Evolutionary conservation across 331 rosid species (phyloP).

Genomic region (Acacia concinna): DNA sequence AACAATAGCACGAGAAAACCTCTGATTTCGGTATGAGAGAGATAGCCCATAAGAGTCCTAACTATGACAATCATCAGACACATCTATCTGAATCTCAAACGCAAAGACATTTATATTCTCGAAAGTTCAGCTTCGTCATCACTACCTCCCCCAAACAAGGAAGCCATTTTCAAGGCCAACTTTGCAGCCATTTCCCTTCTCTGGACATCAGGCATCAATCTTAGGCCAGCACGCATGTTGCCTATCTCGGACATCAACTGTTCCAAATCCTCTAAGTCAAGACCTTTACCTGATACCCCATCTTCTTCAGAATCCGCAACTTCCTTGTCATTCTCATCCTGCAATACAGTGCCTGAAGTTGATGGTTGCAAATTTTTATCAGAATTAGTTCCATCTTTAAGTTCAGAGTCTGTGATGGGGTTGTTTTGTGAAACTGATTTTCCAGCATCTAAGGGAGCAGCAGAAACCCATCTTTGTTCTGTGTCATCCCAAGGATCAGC

Average conservation of each 20-base stretch:
- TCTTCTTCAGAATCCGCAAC: constrained; percentile 39
- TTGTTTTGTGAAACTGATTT: constrained; percentile 37
- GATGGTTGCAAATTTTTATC: constrained; percentile 36
- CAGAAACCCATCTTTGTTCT: constrained; percentile 63
- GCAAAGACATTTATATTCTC: neutral
- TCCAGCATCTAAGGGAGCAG: constrained; percentile 45
- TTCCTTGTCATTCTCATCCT: constrained; percentile 34
- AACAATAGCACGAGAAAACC: neutral
- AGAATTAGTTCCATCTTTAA: constrained; percentile 29
- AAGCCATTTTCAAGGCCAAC: constrained; percentile 83
- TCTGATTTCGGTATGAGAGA: neutral
- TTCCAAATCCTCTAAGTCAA: constrained; percentile 79
- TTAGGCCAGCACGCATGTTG: constrained; percentile 68
- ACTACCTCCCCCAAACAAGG: constrained; percentile 75
- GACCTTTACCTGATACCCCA: constrained; percentile 33
- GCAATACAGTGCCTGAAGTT: constrained; percentile 36
- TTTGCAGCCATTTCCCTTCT: constrained; percentile 90
- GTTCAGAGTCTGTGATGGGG: constrained; percentile 21
- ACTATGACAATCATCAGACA: neutral
- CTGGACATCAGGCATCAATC: constrained; percentile 91
- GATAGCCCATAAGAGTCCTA: neutral
- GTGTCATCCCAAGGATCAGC: constrained; percentile 74
- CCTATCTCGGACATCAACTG: constrained; percentile 90
- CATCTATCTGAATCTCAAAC: neutral
- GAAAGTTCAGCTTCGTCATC: constrained; percentile 67